Evolutionary conservation across 2,329 filamentous ascomycete genomes (phyloP).

Genomic region (Botryotinia convoluta): DNA sequence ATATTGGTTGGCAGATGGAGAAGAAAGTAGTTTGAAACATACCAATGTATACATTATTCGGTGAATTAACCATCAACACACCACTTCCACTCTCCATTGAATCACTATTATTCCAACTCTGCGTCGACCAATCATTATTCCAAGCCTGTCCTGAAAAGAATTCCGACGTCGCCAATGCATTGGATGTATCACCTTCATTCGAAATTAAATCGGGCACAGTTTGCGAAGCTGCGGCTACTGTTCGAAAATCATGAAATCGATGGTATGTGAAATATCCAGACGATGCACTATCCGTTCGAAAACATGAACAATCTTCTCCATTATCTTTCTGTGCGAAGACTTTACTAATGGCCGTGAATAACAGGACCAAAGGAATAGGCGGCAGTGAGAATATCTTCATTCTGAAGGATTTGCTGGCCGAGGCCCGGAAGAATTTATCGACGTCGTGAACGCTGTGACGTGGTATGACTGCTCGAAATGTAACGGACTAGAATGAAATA

Average conservation of each 20-base stretch:
- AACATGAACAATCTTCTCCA: constrained; percentile 33
- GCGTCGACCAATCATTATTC: constrained; percentile 34
- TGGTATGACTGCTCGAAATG: neutral
- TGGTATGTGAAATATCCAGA: constrained; percentile 35
- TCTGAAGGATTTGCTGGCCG: neutral
- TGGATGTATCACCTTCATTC: constrained; percentile 23
- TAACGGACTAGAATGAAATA: neutral
- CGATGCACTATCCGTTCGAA: constrained; percentile 33
- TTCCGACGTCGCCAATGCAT: constrained; percentile 26
- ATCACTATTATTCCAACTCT: constrained; percentile 36
- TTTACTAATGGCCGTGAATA: constrained; percentile 1
- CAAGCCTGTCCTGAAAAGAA: constrained; percentile 31
- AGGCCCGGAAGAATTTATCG: neutral
- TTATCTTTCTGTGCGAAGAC: constrained; percentile 32
- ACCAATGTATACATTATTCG: constrained; percentile 38
- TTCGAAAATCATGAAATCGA: constrained; percentile 35
- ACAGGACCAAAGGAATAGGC: neutral
- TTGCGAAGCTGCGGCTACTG: constrained; percentile 22
- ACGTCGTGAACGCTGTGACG: neutral
- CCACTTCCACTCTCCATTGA: constrained; percentile 25
- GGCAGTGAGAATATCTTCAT: neutral
- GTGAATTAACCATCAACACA: constrained; percentile 33
- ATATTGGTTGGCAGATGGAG: neutral
- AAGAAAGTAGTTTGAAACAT: neutral
- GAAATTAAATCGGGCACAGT: constrained; percentile 26